phyloP scores from a whole-genome alignment of 306 rosid genomes.

The Gynostemma pentaphyllum region DNA sequence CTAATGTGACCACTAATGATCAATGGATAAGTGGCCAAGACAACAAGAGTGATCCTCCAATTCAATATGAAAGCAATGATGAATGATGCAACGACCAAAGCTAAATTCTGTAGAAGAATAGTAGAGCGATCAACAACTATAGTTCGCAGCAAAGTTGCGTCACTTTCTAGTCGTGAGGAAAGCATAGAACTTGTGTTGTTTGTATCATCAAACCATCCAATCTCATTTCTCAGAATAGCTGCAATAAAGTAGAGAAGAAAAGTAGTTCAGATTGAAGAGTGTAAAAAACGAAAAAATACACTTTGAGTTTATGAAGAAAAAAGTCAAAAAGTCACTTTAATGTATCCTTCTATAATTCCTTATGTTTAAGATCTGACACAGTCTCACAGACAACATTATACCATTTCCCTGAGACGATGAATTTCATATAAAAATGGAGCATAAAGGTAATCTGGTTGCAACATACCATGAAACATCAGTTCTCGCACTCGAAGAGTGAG shows the following conservation, averaged over 20 bases:
- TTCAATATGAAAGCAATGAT: slow-evolving; percentile 77
- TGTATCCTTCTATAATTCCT: no score
- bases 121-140: slow-evolving; percentile 82
- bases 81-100: slow-evolving; percentile 70
- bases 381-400: no score
- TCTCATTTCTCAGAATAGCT: slow-evolving; percentile 93
- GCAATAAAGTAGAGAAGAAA: slow-evolving; percentile 17
- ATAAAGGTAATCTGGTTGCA: neutral
- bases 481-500: slow-evolving; percentile 88
- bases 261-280: slow-evolving; percentile 16
- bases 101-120: slow-evolving; percentile 74
- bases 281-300: no score
- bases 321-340: no score
- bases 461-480: slow-evolving; percentile 72
- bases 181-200: slow-evolving; percentile 86
- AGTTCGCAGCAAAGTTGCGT: slow-evolving; percentile 66
- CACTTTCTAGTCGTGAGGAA: slow-evolving; percentile 71
- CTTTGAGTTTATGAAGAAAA: no score
- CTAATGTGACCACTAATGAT: slow-evolving; percentile 87
- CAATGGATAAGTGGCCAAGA: slow-evolving; percentile 86
- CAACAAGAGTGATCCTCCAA: slow-evolving; percentile 90
- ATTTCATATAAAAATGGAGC: neutral
- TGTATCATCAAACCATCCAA: slow-evolving; percentile 87
- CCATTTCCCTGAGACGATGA: no score
- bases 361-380: no score